Evolutionary conservation across 768 basidiomycete genomes (phyloP).

Genomic region (Suillus sp.): DNA sequence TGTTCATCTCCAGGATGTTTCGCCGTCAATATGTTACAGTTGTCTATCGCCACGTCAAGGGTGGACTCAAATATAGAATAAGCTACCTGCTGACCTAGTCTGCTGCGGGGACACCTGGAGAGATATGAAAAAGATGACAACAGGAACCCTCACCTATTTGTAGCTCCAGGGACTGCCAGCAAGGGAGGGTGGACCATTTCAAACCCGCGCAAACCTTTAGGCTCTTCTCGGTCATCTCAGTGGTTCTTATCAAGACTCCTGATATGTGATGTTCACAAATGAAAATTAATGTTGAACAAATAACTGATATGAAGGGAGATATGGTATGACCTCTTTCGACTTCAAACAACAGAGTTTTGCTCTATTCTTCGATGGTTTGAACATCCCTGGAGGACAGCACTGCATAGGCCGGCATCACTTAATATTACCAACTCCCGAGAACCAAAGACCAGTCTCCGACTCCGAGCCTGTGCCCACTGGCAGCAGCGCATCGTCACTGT

Average conservation of each 20-base stretch:
- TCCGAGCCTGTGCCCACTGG: background rate
- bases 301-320: background rate
- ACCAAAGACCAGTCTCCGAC: background rate
- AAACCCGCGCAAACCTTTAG: background rate
- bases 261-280: background rate
- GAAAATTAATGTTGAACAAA: background rate
- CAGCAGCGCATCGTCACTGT: background rate
- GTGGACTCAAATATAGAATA: background rate
- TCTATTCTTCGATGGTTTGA: background rate
- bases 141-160: background rate
- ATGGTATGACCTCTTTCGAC: background rate
- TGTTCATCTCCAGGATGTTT: background rate
- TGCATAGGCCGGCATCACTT: background rate
- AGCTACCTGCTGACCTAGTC: background rate
- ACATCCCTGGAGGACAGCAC: background rate
- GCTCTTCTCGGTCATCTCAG: too few species aligned
- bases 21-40: background rate
- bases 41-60: background rate
- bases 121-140: too few species aligned
- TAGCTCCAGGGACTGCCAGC: background rate
- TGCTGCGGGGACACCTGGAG: background rate
- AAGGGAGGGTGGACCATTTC: background rate
- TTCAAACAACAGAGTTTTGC: background rate
- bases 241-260: too few species aligned
- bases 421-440: background rate